Base-by-base conservation (phyloP, 495 filamentous ascomycete genomes). In the Friedmanniomyces endolithicus region DNA sequence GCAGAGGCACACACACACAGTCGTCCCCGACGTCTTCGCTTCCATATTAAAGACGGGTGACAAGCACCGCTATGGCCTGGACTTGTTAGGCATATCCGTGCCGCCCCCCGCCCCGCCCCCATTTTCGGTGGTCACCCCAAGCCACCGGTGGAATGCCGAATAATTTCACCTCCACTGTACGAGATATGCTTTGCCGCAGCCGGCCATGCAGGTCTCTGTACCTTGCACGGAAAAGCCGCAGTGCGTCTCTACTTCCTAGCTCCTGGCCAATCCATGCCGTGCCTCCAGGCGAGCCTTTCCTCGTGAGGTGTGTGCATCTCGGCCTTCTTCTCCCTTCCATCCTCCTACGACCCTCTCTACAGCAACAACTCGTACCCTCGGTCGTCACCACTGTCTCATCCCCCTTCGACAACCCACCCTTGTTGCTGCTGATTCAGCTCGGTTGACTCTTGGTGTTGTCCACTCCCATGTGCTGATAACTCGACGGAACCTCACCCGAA, bases 161-260 rank as follows among this genome's bases (percentile, higher is more conserved):
- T n/a, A n/a, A n/a, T n/a, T n/a, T n/a, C n/a, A n/a, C n/a, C n/a
- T n/a, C n/a, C n/a, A n/a, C n/a, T n/a, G n/a, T n/a, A n/a, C n/a
- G n/a, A n/a, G 9, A 4, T 31, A 31, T 31, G 27, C 27, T 9
- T 4, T 55, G 53, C 53, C 48, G 37, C 45, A 43, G 16, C 29
- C 31, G 44, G 12, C 16, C 53, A 48, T 50, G 47, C 45, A 56
- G 39, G 54, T 51, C 45, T 43, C 40, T 37, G 50, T 55, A 50
- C 57, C 52, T 59, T 54, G 51, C 51, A 45, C 56, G 43, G 52
- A 43, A 1, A 31, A 24, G 17, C 55, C 35, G 37, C 31, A 6
- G 51, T 49, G 48, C 35, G 48, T 43, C n/a, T n/a, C n/a, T n/a
- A n/a, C n/a, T n/a, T n/a, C 55, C 55, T 51, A 51, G 55, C 55